Base-by-base conservation (phyloP, 345 rosid genomes). In the Citrus medica region DNA sequence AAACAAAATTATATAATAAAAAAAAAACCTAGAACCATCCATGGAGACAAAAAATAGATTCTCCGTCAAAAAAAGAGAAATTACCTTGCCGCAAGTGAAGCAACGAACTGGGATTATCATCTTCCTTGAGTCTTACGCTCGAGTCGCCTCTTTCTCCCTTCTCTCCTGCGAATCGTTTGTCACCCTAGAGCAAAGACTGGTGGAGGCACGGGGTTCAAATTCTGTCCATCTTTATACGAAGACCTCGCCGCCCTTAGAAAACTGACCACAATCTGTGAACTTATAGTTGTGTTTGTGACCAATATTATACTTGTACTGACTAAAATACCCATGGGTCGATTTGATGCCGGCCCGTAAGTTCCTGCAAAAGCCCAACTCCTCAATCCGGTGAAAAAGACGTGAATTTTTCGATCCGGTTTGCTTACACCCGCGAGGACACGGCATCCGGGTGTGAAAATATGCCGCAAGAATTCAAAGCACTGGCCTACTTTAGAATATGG, bases 41-140 rank as follows among this genome's bases (percentile, higher is more conserved):
- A 46, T 13, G 28, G 35, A 38, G 28, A 22, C 61, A 69, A 19
- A 13, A 19, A 19, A n/a, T 14, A 64, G 24, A 53, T 9, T 51
- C 37, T 66, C n/a, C 9, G 35, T 17, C 5, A 0, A 19, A 70
- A 35, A 3, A 3, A 4, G 16, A 28, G 30, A 24, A 58, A 40
- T 9, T 21, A 92, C 94, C 94, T 92, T 92, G 62, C 96, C 96
- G 60, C 94, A 92, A 32, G 96, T 90, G 84, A 90, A 92, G 78
- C 96, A 92, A 42, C 96, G 96, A 63, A 92, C 96, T 5, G 96
- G 94, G 27, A 92, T 92, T 7, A 92, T 92, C 96, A 92, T 92
- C 79, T 81, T 87, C 5, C 1, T n/a, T 46, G 17, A 46, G 51
- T 46, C 3, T 7, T 38, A 55, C 28, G 5, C 56, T 76, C 73